These are phyloP conservation scores for Camellia granthamiana DNA, from an alignment of 148 eudicot genomes.

Conservation along the genomic window DNA sequence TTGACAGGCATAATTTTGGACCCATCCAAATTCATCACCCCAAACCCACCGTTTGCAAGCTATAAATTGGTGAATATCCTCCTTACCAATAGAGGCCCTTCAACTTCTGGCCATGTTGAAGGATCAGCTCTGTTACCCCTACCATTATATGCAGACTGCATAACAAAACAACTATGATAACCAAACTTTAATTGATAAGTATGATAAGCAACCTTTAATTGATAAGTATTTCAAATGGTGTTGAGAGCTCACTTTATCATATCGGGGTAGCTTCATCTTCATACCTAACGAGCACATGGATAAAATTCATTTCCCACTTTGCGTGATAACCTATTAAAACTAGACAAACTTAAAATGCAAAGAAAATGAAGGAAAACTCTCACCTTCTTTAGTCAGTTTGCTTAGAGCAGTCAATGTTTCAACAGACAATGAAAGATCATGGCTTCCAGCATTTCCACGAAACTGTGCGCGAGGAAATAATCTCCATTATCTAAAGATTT, in stretches of 20 bases:
- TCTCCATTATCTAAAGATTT: conserved; percentile 8
- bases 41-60: background rate
- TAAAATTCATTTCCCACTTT: background rate
- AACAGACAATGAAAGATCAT: conserved; percentile 76
- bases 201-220: background rate
- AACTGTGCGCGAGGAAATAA: conserved; percentile 39
- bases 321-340: background rate
- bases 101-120: conserved; percentile 91
- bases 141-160: conserved; percentile 93
- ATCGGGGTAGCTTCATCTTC: conserved; percentile 93
- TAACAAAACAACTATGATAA: background rate
- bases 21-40: background rate
- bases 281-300: conserved; percentile 44
- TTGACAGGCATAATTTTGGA: background rate
- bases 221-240: conserved; percentile 16
- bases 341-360: background rate
- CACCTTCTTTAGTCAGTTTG: conserved; percentile 85
- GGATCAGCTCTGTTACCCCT: conserved; percentile 91
- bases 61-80: conserved; percentile 2
- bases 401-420: conserved; percentile 77
- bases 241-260: conserved; percentile 67
- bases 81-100: conserved; percentile 88
- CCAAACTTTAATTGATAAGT: no score
- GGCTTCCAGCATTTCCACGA: conserved; percentile 99
- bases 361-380: conserved; percentile 10